A percentile compares a stretch with the other conserved stretches of the same genome.
Conservation (phyloP, 257 asterid genomes). For the Nyctanthes arbortristis region DNA sequence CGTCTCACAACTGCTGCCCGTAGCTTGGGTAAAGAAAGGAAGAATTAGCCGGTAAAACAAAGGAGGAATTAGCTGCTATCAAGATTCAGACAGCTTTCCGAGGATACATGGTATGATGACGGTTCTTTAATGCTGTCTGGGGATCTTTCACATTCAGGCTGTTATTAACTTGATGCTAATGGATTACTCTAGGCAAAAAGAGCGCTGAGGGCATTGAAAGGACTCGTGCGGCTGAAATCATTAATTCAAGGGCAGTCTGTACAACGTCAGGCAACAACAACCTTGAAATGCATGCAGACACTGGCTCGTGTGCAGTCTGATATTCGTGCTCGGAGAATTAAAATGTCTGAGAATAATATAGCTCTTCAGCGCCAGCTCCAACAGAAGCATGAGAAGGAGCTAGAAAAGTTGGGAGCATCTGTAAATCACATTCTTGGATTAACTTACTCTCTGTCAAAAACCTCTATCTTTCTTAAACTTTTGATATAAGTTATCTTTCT, state of each 20-base stretch:
- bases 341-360: conserved; percentile 61
- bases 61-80: conserved; percentile 67
- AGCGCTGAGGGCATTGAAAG: conserved; percentile 64
- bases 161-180: conserved; percentile 3
- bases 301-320: conserved; percentile 69
- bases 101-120: conserved; percentile 64
- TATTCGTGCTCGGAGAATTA: conserved; percentile 59
- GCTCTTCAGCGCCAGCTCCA: conserved; percentile 70
- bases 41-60: conserved; percentile 62
- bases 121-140: neutral
- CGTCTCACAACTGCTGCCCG: conserved; percentile 60
- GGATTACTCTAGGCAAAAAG: conserved; percentile 64
- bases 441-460: too few species aligned
- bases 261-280: conserved; percentile 63
- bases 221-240: conserved; percentile 64
- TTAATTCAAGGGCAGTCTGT: conserved; percentile 62
- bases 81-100: conserved; percentile 76
- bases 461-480: too few species aligned
- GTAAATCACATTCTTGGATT: conserved; percentile 42
- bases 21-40: conserved; percentile 45
- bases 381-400: conserved; percentile 66
- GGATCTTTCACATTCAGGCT: neutral
- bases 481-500: neutral
- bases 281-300: conserved; percentile 71
- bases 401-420: conserved; percentile 48